These are phyloP conservation scores for Fusarium armeniacum DNA, from an alignment of 2,329 filamentous ascomycete species.

Conservation along the genomic window DNA sequence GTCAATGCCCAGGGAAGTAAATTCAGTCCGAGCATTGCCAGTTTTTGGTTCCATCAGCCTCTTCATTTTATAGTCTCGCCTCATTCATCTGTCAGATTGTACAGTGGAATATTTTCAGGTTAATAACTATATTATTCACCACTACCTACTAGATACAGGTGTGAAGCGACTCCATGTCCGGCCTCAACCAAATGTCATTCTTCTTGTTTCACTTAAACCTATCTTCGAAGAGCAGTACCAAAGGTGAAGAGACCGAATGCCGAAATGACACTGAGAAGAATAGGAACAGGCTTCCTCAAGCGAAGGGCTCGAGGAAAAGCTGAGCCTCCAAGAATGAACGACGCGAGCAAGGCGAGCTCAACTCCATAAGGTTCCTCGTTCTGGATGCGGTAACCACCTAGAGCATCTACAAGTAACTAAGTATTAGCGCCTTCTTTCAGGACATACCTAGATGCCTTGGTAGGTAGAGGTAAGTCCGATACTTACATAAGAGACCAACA, in stretches of 20 bases:
- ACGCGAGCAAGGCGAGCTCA: constrained; percentile 90
- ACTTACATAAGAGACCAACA: constrained; percentile 77
- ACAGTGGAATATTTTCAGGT: neutral
- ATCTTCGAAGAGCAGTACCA: constrained; percentile 74
- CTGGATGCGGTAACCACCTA: constrained; percentile 86
- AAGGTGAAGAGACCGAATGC: constrained; percentile 84
- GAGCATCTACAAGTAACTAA: constrained; percentile 66
- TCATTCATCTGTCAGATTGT: neutral
- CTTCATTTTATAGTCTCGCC: neutral
- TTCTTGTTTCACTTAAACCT: constrained; percentile 20
- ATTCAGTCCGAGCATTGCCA: neutral
- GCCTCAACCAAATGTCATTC: neutral
- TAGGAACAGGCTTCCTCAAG: constrained; percentile 85
- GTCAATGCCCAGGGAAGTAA: neutral
- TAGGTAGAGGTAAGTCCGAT: neutral
- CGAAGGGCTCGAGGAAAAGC: constrained; percentile 89
- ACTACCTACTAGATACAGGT: neutral
- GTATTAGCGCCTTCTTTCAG: neutral
- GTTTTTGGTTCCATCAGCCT: neutral
- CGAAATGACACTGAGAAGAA: constrained; percentile 82
- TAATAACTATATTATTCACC: neutral
- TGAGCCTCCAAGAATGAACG: constrained; percentile 84
- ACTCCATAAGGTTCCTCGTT: constrained; percentile 83
- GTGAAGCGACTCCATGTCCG: neutral
- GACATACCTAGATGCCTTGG: neutral